Percentiles rank a stretch among this genome's conserved stretches.
phyloP scores from a whole-genome alignment of 306 rosid genomes.

The Corylus americana region DNA sequence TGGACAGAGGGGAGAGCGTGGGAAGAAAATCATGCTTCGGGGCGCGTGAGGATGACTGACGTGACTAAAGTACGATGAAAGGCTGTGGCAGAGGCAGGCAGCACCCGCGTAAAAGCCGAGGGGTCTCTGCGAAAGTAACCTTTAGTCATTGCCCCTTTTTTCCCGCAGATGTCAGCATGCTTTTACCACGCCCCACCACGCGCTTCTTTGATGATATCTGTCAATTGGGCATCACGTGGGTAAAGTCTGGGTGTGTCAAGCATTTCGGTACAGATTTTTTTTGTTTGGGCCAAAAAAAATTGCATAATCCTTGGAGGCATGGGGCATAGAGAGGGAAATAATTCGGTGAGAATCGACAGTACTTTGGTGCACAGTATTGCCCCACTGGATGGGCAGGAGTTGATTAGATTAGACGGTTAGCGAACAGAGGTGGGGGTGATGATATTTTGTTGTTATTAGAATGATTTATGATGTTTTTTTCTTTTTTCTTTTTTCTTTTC shows the following conservation, averaged over 20 bases:
- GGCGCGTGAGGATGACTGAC: constrained; percentile 58
- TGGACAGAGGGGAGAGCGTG: not conserved
- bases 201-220: not conserved
- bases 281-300: not conserved
- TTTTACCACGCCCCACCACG: not conserved
- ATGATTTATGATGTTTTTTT: not conserved
- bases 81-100: constrained; percentile 39
- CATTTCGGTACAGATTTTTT: not conserved
- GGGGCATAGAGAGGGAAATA: not conserved
- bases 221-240: not conserved
- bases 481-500: not conserved
- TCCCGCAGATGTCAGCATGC: not conserved
- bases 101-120: constrained; percentile 75
- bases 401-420: not conserved
- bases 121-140: constrained; percentile 30
- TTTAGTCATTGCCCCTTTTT: not conserved
- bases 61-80: constrained; percentile 86
- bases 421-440: not conserved
- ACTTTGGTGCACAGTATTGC: not conserved
- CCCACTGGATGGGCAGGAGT: not conserved
- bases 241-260: not conserved
- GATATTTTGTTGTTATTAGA: not conserved
- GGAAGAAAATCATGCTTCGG: constrained; percentile 6
- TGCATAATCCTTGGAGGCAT: not conserved
- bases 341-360: not conserved